A percentile compares a stretch with the other conserved stretches of the same genome.
These are phyloP conservation scores for Persicaria maculosa DNA, from an alignment of 148 eudicot species.

Conservation along the genomic window DNA sequence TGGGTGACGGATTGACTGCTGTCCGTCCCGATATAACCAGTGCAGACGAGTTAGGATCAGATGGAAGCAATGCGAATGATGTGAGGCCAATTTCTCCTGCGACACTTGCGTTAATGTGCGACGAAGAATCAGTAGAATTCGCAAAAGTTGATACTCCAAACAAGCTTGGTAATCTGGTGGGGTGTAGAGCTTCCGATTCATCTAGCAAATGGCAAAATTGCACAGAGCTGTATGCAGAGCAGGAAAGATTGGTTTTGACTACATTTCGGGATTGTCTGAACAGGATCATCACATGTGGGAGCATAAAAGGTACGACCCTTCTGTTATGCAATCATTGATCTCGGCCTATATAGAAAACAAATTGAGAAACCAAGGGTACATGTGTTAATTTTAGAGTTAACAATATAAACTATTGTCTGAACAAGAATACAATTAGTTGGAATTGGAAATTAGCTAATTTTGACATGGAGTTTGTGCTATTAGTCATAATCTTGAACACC, in stretches of 20 bases:
- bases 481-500: background rate
- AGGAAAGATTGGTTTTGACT: constrained; percentile 42
- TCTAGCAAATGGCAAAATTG: constrained; percentile 6
- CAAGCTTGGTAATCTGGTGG: constrained; percentile 11
- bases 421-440: background rate
- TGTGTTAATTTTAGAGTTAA: background rate
- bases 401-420: background rate
- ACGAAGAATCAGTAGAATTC: constrained; percentile 42
- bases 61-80: constrained; percentile 26
- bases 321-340: background rate
- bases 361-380: background rate
- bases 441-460: background rate
- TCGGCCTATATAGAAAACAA: background rate
- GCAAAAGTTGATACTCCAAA: constrained; percentile 25
- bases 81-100: constrained; percentile 54
- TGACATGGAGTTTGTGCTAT: background rate
- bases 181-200: constrained; percentile 13
- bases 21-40: constrained; percentile 18
- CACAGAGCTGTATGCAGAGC: constrained; percentile 38
- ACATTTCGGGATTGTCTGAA: constrained; percentile 39
- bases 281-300: constrained; percentile 39
- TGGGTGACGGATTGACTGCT: constrained; percentile 14
- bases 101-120: constrained; percentile 62
- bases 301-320: constrained; percentile 36
- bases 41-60: constrained; percentile 23